Percentiles rank a stretch among this genome's conserved stretches.
These are phyloP conservation scores for Ophiostoma sp. DNA, from an alignment of 2,329 filamentous ascomycete genomes.

Conservation along the genomic window DNA sequence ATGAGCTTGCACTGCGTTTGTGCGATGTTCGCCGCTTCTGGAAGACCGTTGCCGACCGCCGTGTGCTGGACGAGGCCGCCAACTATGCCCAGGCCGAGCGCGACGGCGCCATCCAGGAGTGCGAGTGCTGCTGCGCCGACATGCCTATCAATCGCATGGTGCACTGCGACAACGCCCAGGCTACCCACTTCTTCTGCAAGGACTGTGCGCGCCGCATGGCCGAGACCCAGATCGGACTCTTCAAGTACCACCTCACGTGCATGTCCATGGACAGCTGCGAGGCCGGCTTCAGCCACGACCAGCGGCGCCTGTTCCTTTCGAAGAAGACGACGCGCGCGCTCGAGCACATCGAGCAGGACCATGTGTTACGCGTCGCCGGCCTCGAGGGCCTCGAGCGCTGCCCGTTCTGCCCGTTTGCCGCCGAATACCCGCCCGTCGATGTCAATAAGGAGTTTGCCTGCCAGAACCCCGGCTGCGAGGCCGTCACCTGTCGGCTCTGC, in stretches of 20 bases:
- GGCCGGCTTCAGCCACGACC: conserved; percentile 39
- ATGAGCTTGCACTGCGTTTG: conserved; percentile 34
- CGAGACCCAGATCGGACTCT: conserved; percentile 61
- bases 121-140: conserved; percentile 67
- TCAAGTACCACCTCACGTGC: conserved; percentile 63
- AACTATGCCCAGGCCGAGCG: conserved; percentile 41
- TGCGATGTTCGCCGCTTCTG: conserved; percentile 28
- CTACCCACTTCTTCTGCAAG: conserved; percentile 60
- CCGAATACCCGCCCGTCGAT: conserved; percentile 62
- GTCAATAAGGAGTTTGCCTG: conserved; percentile 70
- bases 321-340: conserved; percentile 55
- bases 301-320: conserved; percentile 54
- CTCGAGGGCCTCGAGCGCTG: conserved; percentile 70
- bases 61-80: conserved; percentile 31
- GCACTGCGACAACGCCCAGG: conserved; percentile 53
- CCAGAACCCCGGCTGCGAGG: conserved; percentile 57
- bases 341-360: conserved; percentile 65
- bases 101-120: conserved; percentile 57
- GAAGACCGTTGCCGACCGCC: conserved; percentile 28
- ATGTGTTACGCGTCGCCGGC: conserved; percentile 61
- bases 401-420: conserved; percentile 77
- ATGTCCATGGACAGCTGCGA: conserved; percentile 64
- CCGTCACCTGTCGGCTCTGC: conserved; percentile 64
- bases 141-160: conserved; percentile 62
- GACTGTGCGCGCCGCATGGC: conserved; percentile 61